Percentiles rank a stretch among this genome's conserved stretches.
phyloP scores from a whole-genome alignment of 306 rosid species.

The Calophaca sinica region DNA sequence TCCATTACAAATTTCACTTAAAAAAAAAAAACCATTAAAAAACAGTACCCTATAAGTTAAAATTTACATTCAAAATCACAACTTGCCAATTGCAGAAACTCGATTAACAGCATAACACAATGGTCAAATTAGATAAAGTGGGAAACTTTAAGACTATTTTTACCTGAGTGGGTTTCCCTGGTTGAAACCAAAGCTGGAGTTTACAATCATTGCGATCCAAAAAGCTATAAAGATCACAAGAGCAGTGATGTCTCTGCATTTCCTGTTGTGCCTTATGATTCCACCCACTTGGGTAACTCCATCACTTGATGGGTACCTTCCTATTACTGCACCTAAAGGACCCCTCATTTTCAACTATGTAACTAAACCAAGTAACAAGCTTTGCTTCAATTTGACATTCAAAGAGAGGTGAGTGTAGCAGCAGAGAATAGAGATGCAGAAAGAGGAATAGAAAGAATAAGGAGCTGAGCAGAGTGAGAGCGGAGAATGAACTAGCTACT shows the following conservation, averaged over 20 bases:
- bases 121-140: constrained; percentile 33
- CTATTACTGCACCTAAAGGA: constrained; percentile 92
- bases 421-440: neutral
- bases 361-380: constrained; percentile 10
- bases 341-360: constrained; percentile 72
- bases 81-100: constrained; percentile 9
- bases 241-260: constrained; percentile 82
- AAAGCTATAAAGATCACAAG: constrained; percentile 82
- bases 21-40: neutral
- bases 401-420: neutral
- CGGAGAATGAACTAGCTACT: constrained; percentile 33
- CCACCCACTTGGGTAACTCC: constrained; percentile 79
- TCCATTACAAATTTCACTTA: neutral
- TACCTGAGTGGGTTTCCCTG: constrained; percentile 90
- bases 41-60: neutral
- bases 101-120: constrained; percentile 7
- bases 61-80: constrained; percentile 24
- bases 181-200: constrained; percentile 95
- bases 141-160: neutral
- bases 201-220: constrained; percentile 95
- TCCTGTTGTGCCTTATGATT: constrained; percentile 82
- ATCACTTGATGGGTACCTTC: constrained; percentile 94
- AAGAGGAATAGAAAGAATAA: neutral
- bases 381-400: constrained; percentile 45
- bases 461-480: constrained; percentile 46